Base-by-base conservation (phyloP, 371 early-diverging fungal species). In the Gilbertella persicaria region DNA sequence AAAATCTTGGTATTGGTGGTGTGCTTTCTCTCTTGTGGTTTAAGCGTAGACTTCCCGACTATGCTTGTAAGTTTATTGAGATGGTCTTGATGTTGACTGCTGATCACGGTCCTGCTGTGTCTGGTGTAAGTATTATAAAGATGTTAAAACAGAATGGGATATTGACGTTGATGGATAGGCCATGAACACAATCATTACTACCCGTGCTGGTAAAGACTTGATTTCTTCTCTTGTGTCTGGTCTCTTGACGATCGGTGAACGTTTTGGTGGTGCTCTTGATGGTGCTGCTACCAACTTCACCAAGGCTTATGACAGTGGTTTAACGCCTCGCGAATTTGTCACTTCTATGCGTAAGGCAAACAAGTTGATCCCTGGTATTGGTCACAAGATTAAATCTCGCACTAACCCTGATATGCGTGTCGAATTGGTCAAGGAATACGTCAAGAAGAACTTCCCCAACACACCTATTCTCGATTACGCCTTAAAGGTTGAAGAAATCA, bases 81-180 rank as follows among this genome's bases (percentile, higher is more conserved):
- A 98, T 98, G 98, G 95, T 97, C 20, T 84, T 98, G 45, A 98
- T 98, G 97, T 78, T 98, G 67, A 98, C 98, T 13, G 98, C 98
- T 16, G 98, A 98, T 80, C 98, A 98, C 71, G 98, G 98, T 16
- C 98, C 98, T 33, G 78, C 78, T 50, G 78, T 78, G 43, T 78
- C 75, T 61, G 75, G 79, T 66, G 77, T 73, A 69, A 73, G 69
- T 69, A 47, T 35, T 45, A 29, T 43, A 25, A n/a, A 14, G 25
- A 28, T 16, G 17, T 17, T 30, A 19, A 5, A 23, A 33, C 5
- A 12, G 13, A 37, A 17, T 25, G 21, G 40, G 7, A 26, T 30
- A 16, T 37, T 3, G 38, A 37, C 9, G 6, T 9, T 14, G 1
- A 17, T 30, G 36, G 2, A 20, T 64, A 74, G 90, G 97, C 98